Evolutionary conservation across 306 rosid species (phyloP), one percentile per base, ranked within the genome.

Genomic region (Cicer arietinum): DNA sequence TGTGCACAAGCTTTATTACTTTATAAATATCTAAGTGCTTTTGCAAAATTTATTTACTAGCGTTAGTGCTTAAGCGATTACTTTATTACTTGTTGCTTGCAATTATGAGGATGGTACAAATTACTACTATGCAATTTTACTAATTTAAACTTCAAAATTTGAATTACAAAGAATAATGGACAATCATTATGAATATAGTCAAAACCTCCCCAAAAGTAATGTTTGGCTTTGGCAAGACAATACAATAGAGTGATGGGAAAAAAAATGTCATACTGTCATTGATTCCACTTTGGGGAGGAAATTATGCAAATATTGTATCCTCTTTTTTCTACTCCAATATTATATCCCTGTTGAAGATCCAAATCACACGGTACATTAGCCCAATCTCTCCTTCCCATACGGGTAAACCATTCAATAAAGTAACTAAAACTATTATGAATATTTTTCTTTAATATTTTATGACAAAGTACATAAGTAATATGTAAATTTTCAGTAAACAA

Each of bases 211-310:
- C 41, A 53, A 53, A 73, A 82, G 74, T 44, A 68, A 73, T 72
- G 85, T 73, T 73, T 67, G 69, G 73, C 83, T 77, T 67, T 77
- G 54, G 52, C 72, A 7, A 57, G 82, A 72, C 73, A 58, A 46
- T 8, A 72, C 73, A 58, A 46, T 8, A 46, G 18, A 56, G 69
- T 51, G 40, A 37, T 12, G 20, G 3, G 63, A 14, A 14, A 18
- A 18, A 71, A 63, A 51, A 22, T 39, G 63, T 18, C 65, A 40
- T 8, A 35, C 62, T 51, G n/a, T 58, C 14, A 18, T 8, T 10
- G 35, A 53, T 63, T 62, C 72, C 72, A 71, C 73, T 9, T 61
- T 1, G 30, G 52, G 35, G 53, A 68, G 69, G 51, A 77, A 76
- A 77, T 44, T 67, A 76, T 53, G 62, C 43, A 17, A 46, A 46